Evolutionary conservation across 176 grass and related monocot species (phyloP).

Genomic region (Chrysopogon serrulatus): DNA sequence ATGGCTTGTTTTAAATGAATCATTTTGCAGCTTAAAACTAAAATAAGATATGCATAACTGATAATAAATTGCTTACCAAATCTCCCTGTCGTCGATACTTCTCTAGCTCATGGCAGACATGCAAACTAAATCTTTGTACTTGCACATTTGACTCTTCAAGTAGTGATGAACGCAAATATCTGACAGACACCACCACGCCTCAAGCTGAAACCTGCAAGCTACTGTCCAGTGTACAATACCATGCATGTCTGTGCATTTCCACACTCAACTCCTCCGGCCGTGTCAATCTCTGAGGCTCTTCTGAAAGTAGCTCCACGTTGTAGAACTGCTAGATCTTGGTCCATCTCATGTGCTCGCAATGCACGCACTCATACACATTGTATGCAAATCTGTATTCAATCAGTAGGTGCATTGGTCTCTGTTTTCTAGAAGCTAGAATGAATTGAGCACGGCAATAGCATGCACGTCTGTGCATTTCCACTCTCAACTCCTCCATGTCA

Average conservation of each 20-base stretch:
- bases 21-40: neutral
- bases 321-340: neutral
- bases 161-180: constrained; percentile 32
- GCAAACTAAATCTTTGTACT: constrained; percentile 1
- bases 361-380: neutral
- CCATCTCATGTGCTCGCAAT: constrained; percentile 41
- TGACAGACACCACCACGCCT: constrained; percentile 14
- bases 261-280: neutral
- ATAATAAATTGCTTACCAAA: neutral
- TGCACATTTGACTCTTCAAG: constrained; percentile 27
- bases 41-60: neutral
- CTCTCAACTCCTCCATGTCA: neutral
- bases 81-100: neutral
- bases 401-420: constrained; percentile 17
- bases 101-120: neutral
- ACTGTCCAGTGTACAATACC: constrained; percentile 33
- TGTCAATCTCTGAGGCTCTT: constrained; percentile 12
- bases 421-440: constrained; percentile 33
- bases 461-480: no score
- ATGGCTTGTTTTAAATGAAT: neutral
- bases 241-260: constrained; percentile 24
- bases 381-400: neutral
- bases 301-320: constrained; percentile 15
- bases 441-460: constrained; percentile 31
- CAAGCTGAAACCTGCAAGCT: neutral